Conservation (phyloP, 768 basidiomycete species). For the Mycena leptocephala region DNA sequence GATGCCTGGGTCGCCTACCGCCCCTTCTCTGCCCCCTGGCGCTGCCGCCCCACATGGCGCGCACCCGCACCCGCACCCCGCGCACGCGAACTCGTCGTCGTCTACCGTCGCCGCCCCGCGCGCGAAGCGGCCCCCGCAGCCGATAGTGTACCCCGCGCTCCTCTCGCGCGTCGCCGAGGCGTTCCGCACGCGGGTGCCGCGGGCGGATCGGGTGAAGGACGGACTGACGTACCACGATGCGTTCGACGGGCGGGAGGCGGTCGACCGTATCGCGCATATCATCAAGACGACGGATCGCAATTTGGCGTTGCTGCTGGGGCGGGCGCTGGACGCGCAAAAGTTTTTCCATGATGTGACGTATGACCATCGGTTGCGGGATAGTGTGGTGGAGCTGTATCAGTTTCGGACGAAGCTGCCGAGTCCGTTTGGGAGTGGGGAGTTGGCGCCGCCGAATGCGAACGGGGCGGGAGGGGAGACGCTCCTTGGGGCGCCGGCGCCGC, state of each 20-base stretch:
- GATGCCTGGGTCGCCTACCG: conserved; percentile 63
- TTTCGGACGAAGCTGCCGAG: conserved; percentile 89
- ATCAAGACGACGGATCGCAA: conserved; percentile 99
- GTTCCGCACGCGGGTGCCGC: conserved; percentile 86
- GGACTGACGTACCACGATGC: conserved; percentile 96
- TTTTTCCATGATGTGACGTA: conserved; percentile 99
- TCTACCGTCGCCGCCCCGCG: conserved; percentile 35
- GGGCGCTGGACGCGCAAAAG: conserved; percentile 97
- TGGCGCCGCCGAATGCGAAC: conserved; percentile 54
- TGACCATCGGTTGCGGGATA: conserved; percentile 95
- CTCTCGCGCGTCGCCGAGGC: conserved; percentile 95
- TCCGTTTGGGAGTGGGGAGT: conserved; percentile 88
- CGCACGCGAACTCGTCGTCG: conserved; percentile 25
- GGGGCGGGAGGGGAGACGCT: conserved; percentile 37
- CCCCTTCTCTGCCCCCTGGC: conserved; percentile 54
- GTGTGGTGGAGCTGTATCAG: conserved; percentile 91
- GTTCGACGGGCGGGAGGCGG: conserved; percentile 97
- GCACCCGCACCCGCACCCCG: background rate
- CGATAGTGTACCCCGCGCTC: conserved; percentile 95
- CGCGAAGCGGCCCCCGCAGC: conserved; percentile 62
- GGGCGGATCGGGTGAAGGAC: conserved; percentile 91
- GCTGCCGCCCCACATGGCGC: background rate
- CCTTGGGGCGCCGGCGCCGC: conserved; percentile 30
- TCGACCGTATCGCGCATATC: conserved; percentile 97
- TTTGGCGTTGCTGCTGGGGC: conserved; percentile 93